phyloP scores from a whole-genome alignment of 2,329 filamentous ascomycete species.

The Lasiodiplodia theobromae region DNA sequence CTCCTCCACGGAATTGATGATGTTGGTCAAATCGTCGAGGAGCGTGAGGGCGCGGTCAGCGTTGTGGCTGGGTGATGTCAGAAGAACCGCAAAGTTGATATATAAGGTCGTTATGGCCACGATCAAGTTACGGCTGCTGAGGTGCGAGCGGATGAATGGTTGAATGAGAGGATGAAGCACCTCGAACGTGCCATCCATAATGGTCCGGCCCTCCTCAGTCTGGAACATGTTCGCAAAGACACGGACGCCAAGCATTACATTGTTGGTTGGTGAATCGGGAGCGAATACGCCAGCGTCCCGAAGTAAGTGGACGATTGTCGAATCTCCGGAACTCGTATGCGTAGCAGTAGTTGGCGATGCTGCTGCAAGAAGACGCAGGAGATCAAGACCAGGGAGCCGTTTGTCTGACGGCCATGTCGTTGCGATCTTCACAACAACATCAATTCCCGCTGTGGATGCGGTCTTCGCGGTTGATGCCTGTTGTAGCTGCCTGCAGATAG shows the following conservation, averaged over 20 bases:
- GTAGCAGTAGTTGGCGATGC: constrained; percentile 71
- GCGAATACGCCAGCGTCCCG: constrained; percentile 65
- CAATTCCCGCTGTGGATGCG: constrained; percentile 57
- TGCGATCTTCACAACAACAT: constrained; percentile 73
- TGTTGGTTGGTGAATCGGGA: constrained; percentile 71
- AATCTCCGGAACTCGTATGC: constrained; percentile 60
- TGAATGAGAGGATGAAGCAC: constrained; percentile 69
- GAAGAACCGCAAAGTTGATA: constrained; percentile 83
- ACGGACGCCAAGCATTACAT: constrained; percentile 85
- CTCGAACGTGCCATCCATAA: constrained; percentile 65
- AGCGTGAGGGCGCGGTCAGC: constrained; percentile 60
- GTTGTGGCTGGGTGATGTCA: constrained; percentile 60
- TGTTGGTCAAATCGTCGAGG: constrained; percentile 66
- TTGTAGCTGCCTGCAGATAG: constrained; percentile 70
- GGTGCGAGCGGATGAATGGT: constrained; percentile 63
- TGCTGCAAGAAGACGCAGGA: constrained; percentile 82
- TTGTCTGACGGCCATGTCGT: constrained; percentile 82
- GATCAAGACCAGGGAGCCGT: constrained; percentile 82
- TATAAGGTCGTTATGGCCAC: constrained; percentile 82
- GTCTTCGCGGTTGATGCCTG: constrained; percentile 40
- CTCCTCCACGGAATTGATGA: constrained; percentile 73
- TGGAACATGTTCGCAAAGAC: constrained; percentile 84
- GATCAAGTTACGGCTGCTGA: constrained; percentile 76
- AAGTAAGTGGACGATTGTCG: constrained; percentile 68
- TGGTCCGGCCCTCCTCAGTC: constrained; percentile 70